A percentile compares a stretch with the other conserved stretches of the same genome.
phyloP scores from a whole-genome alignment of 768 basidiomycete genomes.

The Pleurotus eryngii region DNA sequence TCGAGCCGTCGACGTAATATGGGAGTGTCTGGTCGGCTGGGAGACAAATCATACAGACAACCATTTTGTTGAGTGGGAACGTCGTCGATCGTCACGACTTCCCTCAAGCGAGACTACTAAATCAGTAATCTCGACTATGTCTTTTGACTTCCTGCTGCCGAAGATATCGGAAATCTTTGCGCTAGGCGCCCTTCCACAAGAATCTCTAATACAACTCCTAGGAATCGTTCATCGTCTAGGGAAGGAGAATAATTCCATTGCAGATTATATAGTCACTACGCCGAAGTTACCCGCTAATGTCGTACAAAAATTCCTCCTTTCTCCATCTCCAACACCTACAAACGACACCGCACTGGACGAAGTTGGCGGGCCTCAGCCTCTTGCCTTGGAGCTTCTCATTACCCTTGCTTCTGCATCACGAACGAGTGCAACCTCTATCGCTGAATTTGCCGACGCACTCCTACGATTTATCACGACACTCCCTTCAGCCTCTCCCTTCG shows the following conservation, averaged over 20 bases:
- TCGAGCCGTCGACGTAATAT: slow-evolving; percentile 66
- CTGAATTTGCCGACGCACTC: slow-evolving; percentile 58
- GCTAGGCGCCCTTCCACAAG: slow-evolving; percentile 40
- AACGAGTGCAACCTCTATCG: slow-evolving; percentile 54
- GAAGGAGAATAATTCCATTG: slow-evolving; percentile 51
- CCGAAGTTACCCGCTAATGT: slow-evolving; percentile 50
- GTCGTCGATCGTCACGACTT: slow-evolving; percentile 19
- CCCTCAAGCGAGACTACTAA: slow-evolving; percentile 12
- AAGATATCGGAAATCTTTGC: slow-evolving; percentile 41
- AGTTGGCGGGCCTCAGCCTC: slow-evolving; percentile 34
- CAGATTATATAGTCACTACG: slow-evolving; percentile 47
- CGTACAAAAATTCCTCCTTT: slow-evolving; percentile 53
- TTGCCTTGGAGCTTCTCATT: slow-evolving; percentile 54
- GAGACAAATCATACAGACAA: slow-evolving; percentile 27
- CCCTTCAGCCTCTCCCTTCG: slow-evolving; percentile 39
- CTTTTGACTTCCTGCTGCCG: slow-evolving; percentile 45
- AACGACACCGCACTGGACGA: slow-evolving; percentile 22
- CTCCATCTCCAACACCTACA: slow-evolving; percentile 44
- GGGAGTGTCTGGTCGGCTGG: slow-evolving; percentile 75
- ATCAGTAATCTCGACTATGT: slow-evolving; percentile 27
- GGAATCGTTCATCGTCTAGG: slow-evolving; percentile 59
- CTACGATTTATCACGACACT: slow-evolving; percentile 68
- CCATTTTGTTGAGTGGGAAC: slow-evolving; percentile 42
- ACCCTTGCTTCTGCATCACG: slow-evolving; percentile 65
- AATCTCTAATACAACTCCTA: slow-evolving; percentile 55